phyloP scores from a whole-genome alignment of 1,284 basidiomycete genomes.

The Lentinula novae-zelandiae region DNA sequence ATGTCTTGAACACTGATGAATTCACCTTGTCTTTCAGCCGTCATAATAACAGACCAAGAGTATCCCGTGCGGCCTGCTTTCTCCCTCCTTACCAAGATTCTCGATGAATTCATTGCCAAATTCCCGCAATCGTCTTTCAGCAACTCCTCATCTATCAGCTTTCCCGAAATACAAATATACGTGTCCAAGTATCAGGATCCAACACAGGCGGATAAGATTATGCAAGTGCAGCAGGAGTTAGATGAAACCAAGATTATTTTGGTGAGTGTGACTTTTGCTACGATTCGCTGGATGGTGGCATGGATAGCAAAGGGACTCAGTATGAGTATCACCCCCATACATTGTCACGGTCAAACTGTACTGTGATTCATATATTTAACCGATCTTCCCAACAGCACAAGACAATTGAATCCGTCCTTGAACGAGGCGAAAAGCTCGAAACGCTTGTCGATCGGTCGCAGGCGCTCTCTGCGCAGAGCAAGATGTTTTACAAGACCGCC shows the following conservation, averaged over 20 bases:
- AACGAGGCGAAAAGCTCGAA: slow-evolving; percentile 96
- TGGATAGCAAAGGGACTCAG: too few relatives aligned
- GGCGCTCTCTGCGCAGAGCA: slow-evolving; percentile 86
- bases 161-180: slow-evolving; percentile 76
- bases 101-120: slow-evolving; percentile 90
- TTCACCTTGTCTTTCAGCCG: slow-evolving; percentile 45
- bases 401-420: slow-evolving; percentile 96
- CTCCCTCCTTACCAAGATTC: slow-evolving; percentile 89
- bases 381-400: slow-evolving; percentile 69
- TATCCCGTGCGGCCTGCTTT: slow-evolving; percentile 97
- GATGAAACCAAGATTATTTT: slow-evolving; percentile 99
- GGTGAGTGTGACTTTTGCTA: slow-evolving; percentile 42
- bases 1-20: background rate
- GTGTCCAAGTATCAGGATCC: slow-evolving; percentile 97
- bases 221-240: slow-evolving; percentile 97
- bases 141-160: slow-evolving; percentile 62
- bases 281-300: too few relatives aligned
- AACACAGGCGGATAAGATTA: slow-evolving; percentile 95
- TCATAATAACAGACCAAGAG: slow-evolving; percentile 93
- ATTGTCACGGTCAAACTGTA: too few relatives aligned
- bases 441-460: slow-evolving; percentile 95
- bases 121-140: slow-evolving; percentile 68
- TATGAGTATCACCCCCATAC: too few relatives aligned
- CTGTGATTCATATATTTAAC: background rate
- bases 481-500: slow-evolving; percentile 94